Evolutionary conservation across 345 rosid genomes (phyloP).

Genomic region (Cardamine resedifolia): DNA sequence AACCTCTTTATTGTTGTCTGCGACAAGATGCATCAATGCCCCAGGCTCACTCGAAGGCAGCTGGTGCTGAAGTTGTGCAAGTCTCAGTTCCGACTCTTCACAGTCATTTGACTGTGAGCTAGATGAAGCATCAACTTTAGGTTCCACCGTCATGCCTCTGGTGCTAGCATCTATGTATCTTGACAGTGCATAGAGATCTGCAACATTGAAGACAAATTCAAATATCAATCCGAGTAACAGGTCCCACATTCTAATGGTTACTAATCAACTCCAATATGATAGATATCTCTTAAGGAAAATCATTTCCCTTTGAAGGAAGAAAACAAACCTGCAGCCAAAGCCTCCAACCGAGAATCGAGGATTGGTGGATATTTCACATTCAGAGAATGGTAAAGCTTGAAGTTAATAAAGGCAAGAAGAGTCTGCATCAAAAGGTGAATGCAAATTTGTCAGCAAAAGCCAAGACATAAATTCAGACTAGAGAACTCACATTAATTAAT

Average conservation of each 20-base stretch:
- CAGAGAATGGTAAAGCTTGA: conserved; percentile 75
- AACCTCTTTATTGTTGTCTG: conserved; percentile 53
- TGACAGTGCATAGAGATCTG: conserved; percentile 91
- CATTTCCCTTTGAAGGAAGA: neutral
- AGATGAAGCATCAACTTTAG: conserved; percentile 46
- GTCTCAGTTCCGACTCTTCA: conserved; percentile 79
- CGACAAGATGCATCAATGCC: conserved; percentile 86
- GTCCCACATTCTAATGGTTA: neutral
- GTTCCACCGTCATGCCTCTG: conserved; percentile 42
- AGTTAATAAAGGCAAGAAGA: conserved; percentile 78
- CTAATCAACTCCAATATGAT: neutral
- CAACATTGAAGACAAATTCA: conserved; percentile 19
- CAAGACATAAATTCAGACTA: neutral
- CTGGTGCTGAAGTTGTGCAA: conserved; percentile 95
- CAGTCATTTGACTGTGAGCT: conserved; percentile 43
- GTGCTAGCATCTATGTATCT: conserved; percentile 71
- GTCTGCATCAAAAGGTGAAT: conserved; percentile 59
- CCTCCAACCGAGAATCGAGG: conserved; percentile 84
- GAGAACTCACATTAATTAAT: neutral
- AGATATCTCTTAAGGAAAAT: neutral
- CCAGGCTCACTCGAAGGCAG: conserved; percentile 93
- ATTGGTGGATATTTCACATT: conserved; percentile 89
- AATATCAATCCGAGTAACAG: neutral
- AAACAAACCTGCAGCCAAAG: conserved; percentile 80
- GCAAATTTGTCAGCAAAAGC: neutral